Conservation (phyloP, 805 yeast genomes). For the Starmerella powellii region DNA sequence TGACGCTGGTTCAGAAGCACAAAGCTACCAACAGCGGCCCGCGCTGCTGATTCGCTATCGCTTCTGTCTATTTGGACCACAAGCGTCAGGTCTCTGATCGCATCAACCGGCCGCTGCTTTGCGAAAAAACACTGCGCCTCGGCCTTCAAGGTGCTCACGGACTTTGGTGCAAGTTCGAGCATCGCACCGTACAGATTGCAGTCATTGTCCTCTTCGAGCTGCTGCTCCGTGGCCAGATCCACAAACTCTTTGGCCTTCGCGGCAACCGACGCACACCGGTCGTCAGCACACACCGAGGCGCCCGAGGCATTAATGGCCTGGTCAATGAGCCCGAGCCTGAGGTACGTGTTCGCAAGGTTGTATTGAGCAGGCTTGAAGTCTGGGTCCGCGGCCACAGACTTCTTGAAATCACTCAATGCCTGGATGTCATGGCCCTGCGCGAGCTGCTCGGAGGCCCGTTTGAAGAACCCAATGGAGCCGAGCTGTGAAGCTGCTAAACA, state of each 20-base stretch:
- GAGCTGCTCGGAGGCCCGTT: constrained; percentile 31
- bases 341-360: constrained; percentile 27
- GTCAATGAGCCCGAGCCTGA: constrained; percentile 27
- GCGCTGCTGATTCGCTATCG: constrained; percentile 25
- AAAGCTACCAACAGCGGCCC: constrained; percentile 35
- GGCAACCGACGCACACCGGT: constrained; percentile 19
- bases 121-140: constrained; percentile 29
- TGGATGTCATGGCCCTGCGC: constrained; percentile 27
- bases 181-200: constrained; percentile 6
- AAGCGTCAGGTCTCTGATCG: constrained; percentile 28
- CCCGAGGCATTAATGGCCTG: constrained; percentile 20
- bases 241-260: constrained; percentile 13
- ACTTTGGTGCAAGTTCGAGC: constrained; percentile 25
- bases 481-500: not conserved
- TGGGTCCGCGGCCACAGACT: constrained; percentile 28
- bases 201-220: constrained; percentile 7
- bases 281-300: constrained; percentile 7
- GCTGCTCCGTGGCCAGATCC: not conserved
- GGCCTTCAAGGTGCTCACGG: constrained; percentile 21
- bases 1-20: constrained; percentile 40
- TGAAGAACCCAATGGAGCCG: constrained; percentile 25
- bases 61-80: constrained; percentile 24
- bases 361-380: constrained; percentile 29
- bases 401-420: constrained; percentile 30
- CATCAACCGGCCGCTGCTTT: constrained; percentile 26